Conservation (phyloP, 805 yeast genomes). For the Saturnispora ahearnii region DNA sequence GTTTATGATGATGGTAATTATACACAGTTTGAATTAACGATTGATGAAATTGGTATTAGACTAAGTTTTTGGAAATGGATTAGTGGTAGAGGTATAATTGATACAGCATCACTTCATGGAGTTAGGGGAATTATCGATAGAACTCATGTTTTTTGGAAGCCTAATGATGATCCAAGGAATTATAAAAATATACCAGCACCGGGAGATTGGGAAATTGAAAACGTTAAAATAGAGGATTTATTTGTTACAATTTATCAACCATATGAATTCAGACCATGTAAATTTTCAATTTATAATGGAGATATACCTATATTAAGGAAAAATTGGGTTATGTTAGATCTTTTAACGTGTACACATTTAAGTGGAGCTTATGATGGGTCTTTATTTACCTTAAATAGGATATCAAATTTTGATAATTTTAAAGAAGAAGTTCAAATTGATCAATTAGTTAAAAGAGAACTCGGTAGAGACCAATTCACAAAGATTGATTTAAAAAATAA, state of each 20-base stretch:
- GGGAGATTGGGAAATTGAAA: conserved; percentile 90
- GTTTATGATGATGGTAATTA: conserved; percentile 80
- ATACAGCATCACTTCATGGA: conserved; percentile 73
- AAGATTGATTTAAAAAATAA: conserved; percentile 13
- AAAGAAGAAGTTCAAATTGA: conserved; percentile 23
- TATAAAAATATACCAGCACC: conserved; percentile 65
- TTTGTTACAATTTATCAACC: conserved; percentile 80
- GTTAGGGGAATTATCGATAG: conserved; percentile 90
- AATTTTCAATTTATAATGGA: conserved; percentile 80
- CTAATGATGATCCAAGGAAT: conserved; percentile 73
- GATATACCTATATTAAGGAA: conserved; percentile 72
- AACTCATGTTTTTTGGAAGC: conserved; percentile 75
- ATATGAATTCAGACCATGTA: conserved; percentile 67
- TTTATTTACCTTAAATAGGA: conserved; percentile 80
- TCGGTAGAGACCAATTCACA: conserved; percentile 14
- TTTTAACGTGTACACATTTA: conserved; percentile 72
- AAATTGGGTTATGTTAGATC: conserved; percentile 89
- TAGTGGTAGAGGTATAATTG: conserved; percentile 79
- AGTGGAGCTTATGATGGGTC: conserved; percentile 93
- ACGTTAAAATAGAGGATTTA: conserved; percentile 75
- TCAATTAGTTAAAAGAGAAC: conserved; percentile 17
- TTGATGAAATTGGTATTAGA: conserved; percentile 75
- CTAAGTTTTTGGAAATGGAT: conserved; percentile 81
- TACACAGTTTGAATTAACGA: conserved; percentile 88
- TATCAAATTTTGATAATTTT: conserved; percentile 50